Percentiles rank a stretch among this genome's conserved stretches.
Conservation (phyloP, 2,329 filamentous ascomycete genomes). For the Fusarium mexicanum region DNA sequence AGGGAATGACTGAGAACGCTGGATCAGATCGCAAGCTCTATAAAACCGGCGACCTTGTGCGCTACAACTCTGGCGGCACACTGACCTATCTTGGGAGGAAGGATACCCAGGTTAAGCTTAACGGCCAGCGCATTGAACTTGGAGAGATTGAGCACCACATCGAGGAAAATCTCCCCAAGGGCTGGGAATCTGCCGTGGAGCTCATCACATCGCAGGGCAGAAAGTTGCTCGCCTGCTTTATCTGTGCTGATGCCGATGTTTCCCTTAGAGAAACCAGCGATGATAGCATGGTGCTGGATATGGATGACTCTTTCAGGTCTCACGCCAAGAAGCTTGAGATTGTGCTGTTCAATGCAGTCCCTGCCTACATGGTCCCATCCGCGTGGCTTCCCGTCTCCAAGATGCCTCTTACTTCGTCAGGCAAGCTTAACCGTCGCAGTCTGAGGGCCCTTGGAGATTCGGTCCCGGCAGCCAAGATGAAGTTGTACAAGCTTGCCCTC, state of each 20-base stretch:
- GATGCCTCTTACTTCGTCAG: constrained; percentile 55
- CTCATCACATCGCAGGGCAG: constrained; percentile 19
- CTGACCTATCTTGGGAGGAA: constrained; percentile 61
- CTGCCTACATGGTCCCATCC: constrained; percentile 54
- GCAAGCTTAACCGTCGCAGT: constrained; percentile 56
- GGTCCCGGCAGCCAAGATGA: not conserved
- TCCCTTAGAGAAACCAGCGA: not conserved
- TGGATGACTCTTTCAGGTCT: not conserved
- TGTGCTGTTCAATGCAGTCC: constrained; percentile 26
- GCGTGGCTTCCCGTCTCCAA: constrained; percentile 52
- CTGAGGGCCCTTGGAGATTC: constrained; percentile 34
- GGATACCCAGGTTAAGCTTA: constrained; percentile 68
- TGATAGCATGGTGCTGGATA: not conserved
- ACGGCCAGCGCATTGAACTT: constrained; percentile 66
- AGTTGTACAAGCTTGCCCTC: constrained; percentile 17
- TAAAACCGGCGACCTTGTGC: constrained; percentile 60
- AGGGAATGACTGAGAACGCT: not conserved
- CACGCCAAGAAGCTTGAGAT: constrained; percentile 12
- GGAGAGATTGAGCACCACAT: constrained; percentile 56
- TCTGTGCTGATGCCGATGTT: constrained; percentile 12
- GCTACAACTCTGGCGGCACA: constrained; percentile 53
- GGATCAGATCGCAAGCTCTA: constrained; percentile 45
- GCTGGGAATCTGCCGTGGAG: constrained; percentile 32
- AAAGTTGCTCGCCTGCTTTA: constrained; percentile 33
- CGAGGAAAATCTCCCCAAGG: constrained; percentile 19